phyloP scores from a whole-genome alignment of 2,329 filamentous ascomycete species.

The Verticillium nonalfalfae region DNA sequence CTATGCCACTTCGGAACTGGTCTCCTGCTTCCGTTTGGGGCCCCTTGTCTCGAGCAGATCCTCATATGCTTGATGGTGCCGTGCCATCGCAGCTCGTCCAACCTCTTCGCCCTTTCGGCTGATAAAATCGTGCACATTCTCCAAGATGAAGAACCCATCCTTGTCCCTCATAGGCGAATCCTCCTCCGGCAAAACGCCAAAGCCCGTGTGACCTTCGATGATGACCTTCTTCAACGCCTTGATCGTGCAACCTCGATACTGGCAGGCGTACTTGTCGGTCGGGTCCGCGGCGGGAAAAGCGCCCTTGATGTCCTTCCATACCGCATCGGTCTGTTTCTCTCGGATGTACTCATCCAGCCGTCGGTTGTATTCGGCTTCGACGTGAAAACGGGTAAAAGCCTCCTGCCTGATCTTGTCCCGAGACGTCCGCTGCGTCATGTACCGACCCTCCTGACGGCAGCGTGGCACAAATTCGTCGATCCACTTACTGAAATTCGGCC shows the following conservation, averaged over 20 bases:
- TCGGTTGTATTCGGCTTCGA: slow-evolving; percentile 34
- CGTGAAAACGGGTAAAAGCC: slow-evolving; percentile 45
- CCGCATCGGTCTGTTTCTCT: slow-evolving; percentile 24
- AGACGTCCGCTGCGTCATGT: slow-evolving; percentile 17
- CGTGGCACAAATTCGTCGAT: slow-evolving; percentile 56
- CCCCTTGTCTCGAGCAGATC: neutral
- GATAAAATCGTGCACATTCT: slow-evolving; percentile 35
- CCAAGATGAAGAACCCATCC: slow-evolving; percentile 36
- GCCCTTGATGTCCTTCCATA: slow-evolving; percentile 37
- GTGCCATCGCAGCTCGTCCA: slow-evolving; percentile 22
- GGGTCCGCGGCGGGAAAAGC: slow-evolving; percentile 18
- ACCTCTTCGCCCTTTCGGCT: slow-evolving; percentile 27
- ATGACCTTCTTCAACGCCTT: slow-evolving; percentile 44
- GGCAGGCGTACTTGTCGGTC: slow-evolving; percentile 8
- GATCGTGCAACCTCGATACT: slow-evolving; percentile 25
- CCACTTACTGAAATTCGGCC: slow-evolving; percentile 55
- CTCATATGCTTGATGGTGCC: slow-evolving; percentile 11
- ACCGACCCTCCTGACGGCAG: slow-evolving; percentile 33
- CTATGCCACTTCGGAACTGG: neutral
- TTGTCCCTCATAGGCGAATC: slow-evolving; percentile 20
- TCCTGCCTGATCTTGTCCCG: slow-evolving; percentile 43
- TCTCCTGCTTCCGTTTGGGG: neutral
- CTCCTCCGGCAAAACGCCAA: slow-evolving; percentile 22
- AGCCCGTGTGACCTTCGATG: slow-evolving; percentile 32
- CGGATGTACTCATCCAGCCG: slow-evolving; percentile 33